phyloP scores from a whole-genome alignment of 768 basidiomycete genomes.

The Rickenella mellea region DNA sequence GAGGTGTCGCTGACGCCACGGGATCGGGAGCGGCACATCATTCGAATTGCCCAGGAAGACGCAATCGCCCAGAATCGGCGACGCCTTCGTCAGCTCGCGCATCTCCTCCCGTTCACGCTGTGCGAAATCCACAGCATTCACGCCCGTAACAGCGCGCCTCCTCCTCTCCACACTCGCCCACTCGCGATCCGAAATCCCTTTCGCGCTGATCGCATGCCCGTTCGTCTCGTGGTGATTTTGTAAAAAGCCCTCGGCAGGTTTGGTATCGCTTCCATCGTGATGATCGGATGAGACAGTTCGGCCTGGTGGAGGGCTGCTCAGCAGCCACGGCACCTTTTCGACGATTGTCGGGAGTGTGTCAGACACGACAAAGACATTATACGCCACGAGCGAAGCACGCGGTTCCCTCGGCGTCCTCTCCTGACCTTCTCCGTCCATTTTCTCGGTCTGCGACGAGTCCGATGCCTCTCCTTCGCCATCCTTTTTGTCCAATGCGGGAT shows the following conservation, averaged over 20 bases:
- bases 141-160: constrained; percentile 1
- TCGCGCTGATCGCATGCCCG: constrained; percentile 24
- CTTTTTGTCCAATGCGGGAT: not conserved
- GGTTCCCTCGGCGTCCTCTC: constrained; percentile 12
- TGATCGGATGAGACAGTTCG: constrained; percentile 22
- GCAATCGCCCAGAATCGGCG: not conserved
- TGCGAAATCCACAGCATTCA: constrained; percentile 62
- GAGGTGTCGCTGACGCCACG: not conserved
- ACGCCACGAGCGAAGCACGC: constrained; percentile 31
- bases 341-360: not conserved
- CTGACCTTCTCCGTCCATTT: constrained; percentile 1
- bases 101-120: constrained; percentile 84
- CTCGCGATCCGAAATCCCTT: constrained; percentile 11
- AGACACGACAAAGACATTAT: constrained; percentile 68
- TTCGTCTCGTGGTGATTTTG: constrained; percentile 6
- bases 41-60: constrained; percentile 76
- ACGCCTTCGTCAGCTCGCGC: constrained; percentile 76
- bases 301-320: constrained; percentile 11
- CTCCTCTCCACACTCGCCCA: constrained; percentile 1
- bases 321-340: not conserved
- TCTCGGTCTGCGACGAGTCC: constrained; percentile 6
- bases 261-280: constrained; percentile 16
- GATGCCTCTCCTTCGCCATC: constrained; percentile 1
- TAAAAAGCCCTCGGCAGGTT: constrained; percentile 11
- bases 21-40: constrained; percentile 52